Base-by-base conservation (phyloP, 2,329 filamentous ascomycete species). In the Emmonsiellopsis sp. region DNA sequence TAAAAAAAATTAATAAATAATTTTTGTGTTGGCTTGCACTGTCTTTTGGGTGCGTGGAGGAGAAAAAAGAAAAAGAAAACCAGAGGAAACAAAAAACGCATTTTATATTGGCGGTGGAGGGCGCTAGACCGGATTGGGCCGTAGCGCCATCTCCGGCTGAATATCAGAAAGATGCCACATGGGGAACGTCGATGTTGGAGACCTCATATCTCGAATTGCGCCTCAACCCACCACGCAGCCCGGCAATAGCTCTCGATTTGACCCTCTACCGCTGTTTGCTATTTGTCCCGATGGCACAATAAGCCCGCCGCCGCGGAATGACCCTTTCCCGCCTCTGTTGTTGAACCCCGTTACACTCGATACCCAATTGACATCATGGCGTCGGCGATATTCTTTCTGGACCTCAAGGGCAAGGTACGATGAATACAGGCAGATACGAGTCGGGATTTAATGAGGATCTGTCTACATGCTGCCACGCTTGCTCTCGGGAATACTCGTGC, bases 331-430 rank as follows among this genome's bases (percentile, higher is more conserved):
- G 42, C 10, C 42, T 46, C 33, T 42, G 8, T 46, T 34, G 42
- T 40, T 54, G 54, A 58, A 56, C 45, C 40, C 40, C 27, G 10
- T 37, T 49, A 1, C 8, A 14, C 17, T 39, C 39, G 34, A 53
- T 48, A 42, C 47, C 32, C 39, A 50, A 32, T 53, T 57, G 56
- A 65, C 73, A 78, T 63, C 69, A 98, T 98, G 93, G 93, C 93
- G 63, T 98, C 93, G 56, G 93, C 93, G 60, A 71, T 98, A 66
- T 98, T 98, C 82, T 98, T 98, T 72, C 86, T 98, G 66, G 93
- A 98, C 73, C 81, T 98, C 62, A 98, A 98, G 89, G 93, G 93
- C 88, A 98, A 98, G 87, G 90, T 94, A 72, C 58, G 76, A 56
- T 40, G 39, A n/a, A 39, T 46, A 13, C 21, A 6, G 21, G 8